Evolutionary conservation across 2,329 filamentous ascomycete genomes (phyloP).

Genomic region (Monosporascus sp.): DNA sequence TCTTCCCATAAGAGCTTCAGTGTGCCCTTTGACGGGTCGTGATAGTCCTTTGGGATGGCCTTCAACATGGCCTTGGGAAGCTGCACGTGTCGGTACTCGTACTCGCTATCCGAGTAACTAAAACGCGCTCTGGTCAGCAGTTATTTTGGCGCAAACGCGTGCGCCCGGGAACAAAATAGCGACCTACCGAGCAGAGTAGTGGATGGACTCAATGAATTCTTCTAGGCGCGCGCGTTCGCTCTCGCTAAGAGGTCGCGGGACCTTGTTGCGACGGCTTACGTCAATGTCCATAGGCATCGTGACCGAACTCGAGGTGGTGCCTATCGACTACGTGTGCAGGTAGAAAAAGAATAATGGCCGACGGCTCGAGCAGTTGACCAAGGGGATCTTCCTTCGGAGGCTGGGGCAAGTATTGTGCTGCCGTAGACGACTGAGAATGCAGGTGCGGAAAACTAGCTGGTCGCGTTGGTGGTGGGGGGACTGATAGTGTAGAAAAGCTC

Average conservation of each 20-base stretch:
- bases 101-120: slow-evolving; percentile 90
- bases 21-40: slow-evolving; percentile 82
- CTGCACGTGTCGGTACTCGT: slow-evolving; percentile 96
- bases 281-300: slow-evolving; percentile 60
- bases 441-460: no score
- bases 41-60: slow-evolving; percentile 90
- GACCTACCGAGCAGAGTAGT: slow-evolving; percentile 84
- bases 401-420: neutral
- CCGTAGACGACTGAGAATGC: no score
- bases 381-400: neutral
- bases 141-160: neutral
- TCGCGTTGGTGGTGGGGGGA: no score
- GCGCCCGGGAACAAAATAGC: neutral
- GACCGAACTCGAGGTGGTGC: neutral
- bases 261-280: slow-evolving; percentile 77
- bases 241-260: slow-evolving; percentile 74
- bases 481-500: no score
- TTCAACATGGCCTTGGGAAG: slow-evolving; percentile 98
- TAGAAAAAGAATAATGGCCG: no score
- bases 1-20: slow-evolving; percentile 97
- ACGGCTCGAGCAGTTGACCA: neutral
- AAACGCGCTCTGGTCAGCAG: slow-evolving; percentile 9
- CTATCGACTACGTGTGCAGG: neutral
- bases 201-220: slow-evolving; percentile 88
- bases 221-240: slow-evolving; percentile 78